A percentile compares a stretch with the other conserved stretches of the same genome.
These are phyloP conservation scores for Saccharomyces jurei DNA, from an alignment of 805 yeast genomes.

Conservation along the genomic window DNA sequence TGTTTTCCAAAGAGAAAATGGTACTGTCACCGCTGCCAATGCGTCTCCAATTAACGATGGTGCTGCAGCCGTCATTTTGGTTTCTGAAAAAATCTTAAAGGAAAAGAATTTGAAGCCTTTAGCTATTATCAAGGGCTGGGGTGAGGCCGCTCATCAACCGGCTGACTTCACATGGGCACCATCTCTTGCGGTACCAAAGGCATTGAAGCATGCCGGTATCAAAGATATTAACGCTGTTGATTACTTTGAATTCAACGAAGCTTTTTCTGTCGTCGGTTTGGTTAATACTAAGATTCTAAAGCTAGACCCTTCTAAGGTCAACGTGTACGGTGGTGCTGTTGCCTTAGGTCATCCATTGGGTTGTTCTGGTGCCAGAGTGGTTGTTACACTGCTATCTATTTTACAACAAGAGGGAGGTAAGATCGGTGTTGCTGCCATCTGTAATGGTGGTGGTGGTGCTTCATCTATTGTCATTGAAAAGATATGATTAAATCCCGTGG, in stretches of 20 bases:
- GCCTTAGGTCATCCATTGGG: slow-evolving; percentile 95
- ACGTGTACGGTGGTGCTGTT: slow-evolving; percentile 93
- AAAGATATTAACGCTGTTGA: slow-evolving; percentile 57
- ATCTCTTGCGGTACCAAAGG: slow-evolving; percentile 90
- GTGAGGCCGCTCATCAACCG: slow-evolving; percentile 96
- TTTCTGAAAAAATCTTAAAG: slow-evolving; percentile 73
- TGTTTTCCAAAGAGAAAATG: slow-evolving; percentile 87
- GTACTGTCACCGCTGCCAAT: slow-evolving; percentile 95
- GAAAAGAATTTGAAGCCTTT: slow-evolving; percentile 84
- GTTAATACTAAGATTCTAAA: slow-evolving; percentile 72
- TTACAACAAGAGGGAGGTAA: slow-evolving; percentile 79
- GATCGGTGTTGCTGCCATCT: slow-evolving; percentile 89
- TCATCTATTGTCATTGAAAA: slow-evolving; percentile 83
- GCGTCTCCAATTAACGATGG: slow-evolving; percentile 97
- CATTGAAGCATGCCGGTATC: slow-evolving; percentile 77
- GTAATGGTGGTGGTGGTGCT: slow-evolving; percentile 99
- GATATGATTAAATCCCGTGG: slow-evolving; percentile 26
- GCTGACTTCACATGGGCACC: slow-evolving; percentile 96
- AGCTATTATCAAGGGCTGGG: slow-evolving; percentile 89
- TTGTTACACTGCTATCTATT: slow-evolving; percentile 77
- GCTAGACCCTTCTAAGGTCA: slow-evolving; percentile 59
- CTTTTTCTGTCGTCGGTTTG: slow-evolving; percentile 92
- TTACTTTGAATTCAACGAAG: slow-evolving; percentile 94
- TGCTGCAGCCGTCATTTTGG: slow-evolving; percentile 89
- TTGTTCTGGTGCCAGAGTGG: slow-evolving; percentile 90